Conservation (phyloP, 202 grass and related monocot species). For the Eragrostis tef region DNA sequence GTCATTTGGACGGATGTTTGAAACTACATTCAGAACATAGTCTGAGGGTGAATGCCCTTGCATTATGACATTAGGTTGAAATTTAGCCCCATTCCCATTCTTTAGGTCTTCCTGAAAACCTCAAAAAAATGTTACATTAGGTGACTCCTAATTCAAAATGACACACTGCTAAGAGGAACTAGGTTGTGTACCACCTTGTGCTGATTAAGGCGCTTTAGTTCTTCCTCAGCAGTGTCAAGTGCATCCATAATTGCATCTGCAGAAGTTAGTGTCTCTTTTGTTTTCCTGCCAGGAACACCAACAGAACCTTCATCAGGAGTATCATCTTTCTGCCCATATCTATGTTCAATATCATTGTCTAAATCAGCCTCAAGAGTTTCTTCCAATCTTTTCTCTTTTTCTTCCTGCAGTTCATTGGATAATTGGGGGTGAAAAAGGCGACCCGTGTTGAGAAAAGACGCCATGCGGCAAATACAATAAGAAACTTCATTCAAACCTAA, state of each 20-base stretch:
- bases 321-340: slow-evolving; percentile 75
- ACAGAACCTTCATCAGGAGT: slow-evolving; percentile 87
- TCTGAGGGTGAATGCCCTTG: slow-evolving; percentile 77
- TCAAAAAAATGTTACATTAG: slow-evolving; percentile 19
- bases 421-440: background rate
- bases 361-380: slow-evolving; percentile 93
- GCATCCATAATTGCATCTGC: slow-evolving; percentile 94
- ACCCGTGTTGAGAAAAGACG: slow-evolving; percentile 7
- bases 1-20: slow-evolving; percentile 78
- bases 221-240: slow-evolving; percentile 82
- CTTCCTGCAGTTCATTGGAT: slow-evolving; percentile 61
- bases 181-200: slow-evolving; percentile 55
- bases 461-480: slow-evolving; percentile 15
- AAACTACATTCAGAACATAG: slow-evolving; percentile 81
- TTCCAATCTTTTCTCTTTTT: slow-evolving; percentile 90
- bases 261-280: slow-evolving; percentile 80
- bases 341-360: slow-evolving; percentile 69
- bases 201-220: slow-evolving; percentile 75
- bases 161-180: background rate
- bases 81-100: slow-evolving; percentile 55
- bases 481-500: background rate
- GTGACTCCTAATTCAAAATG: background rate
- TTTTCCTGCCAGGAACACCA: slow-evolving; percentile 84
- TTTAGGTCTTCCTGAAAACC: slow-evolving; percentile 70
- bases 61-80: slow-evolving; percentile 81